Evolutionary conservation across 495 filamentous ascomycete genomes (phyloP).

Genomic region (Bacidia rubella): DNA sequence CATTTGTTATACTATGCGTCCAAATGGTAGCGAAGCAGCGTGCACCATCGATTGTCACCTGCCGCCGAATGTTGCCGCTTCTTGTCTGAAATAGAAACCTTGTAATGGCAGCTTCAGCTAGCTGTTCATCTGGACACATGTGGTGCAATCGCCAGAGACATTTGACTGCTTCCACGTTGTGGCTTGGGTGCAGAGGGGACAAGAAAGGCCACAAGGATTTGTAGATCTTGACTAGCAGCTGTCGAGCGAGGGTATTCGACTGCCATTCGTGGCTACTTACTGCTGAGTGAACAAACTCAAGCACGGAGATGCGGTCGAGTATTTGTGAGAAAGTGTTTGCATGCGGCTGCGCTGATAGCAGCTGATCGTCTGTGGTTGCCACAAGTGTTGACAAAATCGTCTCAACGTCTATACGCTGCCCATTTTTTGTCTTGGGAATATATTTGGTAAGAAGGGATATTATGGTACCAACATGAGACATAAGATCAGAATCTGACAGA

Average conservation of each 20-base stretch:
- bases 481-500: not conserved
- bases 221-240: slow-evolving; percentile 36
- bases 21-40: slow-evolving; percentile 60
- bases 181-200: slow-evolving; percentile 68
- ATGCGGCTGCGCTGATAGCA: not conserved
- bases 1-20: slow-evolving; percentile 50
- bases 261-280: slow-evolving; percentile 6
- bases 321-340: not conserved
- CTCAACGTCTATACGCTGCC: not conserved
- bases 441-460: not conserved
- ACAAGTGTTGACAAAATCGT: not conserved
- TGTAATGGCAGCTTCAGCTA: slow-evolving; percentile 69
- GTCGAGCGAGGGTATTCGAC: slow-evolving; percentile 11
- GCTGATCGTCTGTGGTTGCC: not conserved
- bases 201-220: slow-evolving; percentile 64
- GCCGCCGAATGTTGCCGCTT: slow-evolving; percentile 24
- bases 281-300: slow-evolving; percentile 24
- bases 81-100: slow-evolving; percentile 51
- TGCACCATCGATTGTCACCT: slow-evolving; percentile 36
- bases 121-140: slow-evolving; percentile 39
- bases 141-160: slow-evolving; percentile 75
- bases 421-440: not conserved
- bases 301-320: slow-evolving; percentile 42
- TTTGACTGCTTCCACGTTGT: slow-evolving; percentile 83
- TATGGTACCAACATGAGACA: not conserved